Evolutionary conservation across 352 stramenopile species (phyloP).

Genomic region (Globisporangium megalacanthum): DNA sequence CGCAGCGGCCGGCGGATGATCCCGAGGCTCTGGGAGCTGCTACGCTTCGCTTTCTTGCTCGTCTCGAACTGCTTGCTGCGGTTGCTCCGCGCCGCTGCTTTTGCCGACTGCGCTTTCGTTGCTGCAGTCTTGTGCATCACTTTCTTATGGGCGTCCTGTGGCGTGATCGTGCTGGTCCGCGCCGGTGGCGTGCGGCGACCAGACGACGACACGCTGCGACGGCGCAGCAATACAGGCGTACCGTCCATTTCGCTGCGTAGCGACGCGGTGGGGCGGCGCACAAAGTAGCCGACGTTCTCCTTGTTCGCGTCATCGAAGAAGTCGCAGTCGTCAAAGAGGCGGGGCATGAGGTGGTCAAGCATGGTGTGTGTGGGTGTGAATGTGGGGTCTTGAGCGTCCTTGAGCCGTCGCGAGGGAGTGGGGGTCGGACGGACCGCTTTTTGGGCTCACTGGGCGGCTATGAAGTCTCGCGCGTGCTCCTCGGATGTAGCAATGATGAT

Average conservation of each 20-base stretch:
- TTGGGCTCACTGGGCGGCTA: too few relatives aligned
- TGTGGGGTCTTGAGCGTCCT: not conserved
- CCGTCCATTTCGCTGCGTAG: slow-evolving; percentile 9
- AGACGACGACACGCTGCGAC: not conserved
- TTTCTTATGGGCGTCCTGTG: slow-evolving; percentile 20
- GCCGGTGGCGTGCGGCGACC: slow-evolving; percentile 4
- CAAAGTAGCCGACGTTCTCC: slow-evolving; percentile 61
- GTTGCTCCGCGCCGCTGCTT: not conserved
- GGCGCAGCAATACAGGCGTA: slow-evolving; percentile 10
- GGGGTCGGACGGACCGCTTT: too few relatives aligned
- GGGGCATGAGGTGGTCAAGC: slow-evolving; percentile 37
- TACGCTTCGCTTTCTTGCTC: slow-evolving; percentile 14
- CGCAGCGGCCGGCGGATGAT: slow-evolving; percentile 43
- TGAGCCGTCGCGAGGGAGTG: not conserved
- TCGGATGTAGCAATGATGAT: too few relatives aligned
- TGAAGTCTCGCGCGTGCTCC: too few relatives aligned
- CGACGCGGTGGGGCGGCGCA: slow-evolving; percentile 24
- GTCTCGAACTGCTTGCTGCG: slow-evolving; percentile 10
- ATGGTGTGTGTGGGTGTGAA: slow-evolving; percentile 10
- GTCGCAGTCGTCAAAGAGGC: slow-evolving; percentile 35
- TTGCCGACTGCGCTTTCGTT: slow-evolving; percentile 8
- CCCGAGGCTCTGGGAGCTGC: slow-evolving; percentile 10
- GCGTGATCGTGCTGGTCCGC: slow-evolving; percentile 11
- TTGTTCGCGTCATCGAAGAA: slow-evolving; percentile 50
- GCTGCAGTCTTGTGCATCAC: slow-evolving; percentile 3